phyloP scores from a whole-genome alignment of 441 rosid species.

The Euphorbia celastroides region DNA sequence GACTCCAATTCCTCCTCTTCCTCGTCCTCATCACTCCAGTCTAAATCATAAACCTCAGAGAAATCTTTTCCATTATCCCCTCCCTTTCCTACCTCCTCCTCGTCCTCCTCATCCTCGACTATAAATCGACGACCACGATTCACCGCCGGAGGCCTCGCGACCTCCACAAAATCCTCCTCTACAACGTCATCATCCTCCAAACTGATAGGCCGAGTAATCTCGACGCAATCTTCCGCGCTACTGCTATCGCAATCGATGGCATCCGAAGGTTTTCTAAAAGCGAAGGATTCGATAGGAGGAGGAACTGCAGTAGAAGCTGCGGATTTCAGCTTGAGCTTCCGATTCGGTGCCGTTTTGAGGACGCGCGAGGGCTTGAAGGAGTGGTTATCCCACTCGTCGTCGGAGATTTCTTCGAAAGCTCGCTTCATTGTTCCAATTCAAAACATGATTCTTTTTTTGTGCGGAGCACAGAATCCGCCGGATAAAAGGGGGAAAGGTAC shows the following conservation, averaged over 20 bases:
- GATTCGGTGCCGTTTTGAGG: slow-evolving; percentile 32
- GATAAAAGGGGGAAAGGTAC: neutral
- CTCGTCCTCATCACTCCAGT: slow-evolving; percentile 35
- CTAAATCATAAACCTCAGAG: slow-evolving; percentile 44
- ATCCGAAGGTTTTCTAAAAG: slow-evolving; percentile 26
- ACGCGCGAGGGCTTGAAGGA: slow-evolving; percentile 81
- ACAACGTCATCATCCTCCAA: slow-evolving; percentile 57
- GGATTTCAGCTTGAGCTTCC: slow-evolving; percentile 12
- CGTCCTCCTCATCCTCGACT: slow-evolving; percentile 55
- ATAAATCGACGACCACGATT: slow-evolving; percentile 65
- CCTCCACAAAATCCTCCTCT: slow-evolving; percentile 23
- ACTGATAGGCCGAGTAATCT: slow-evolving; percentile 22
- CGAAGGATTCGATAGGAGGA: slow-evolving; percentile 68
- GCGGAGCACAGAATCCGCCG: neutral
- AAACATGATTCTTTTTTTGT: neutral
- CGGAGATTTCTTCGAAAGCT: slow-evolving; percentile 68
- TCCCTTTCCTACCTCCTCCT: no score
- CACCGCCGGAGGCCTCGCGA: slow-evolving; percentile 13
- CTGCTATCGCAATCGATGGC: slow-evolving; percentile 9
- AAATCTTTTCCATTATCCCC: slow-evolving; percentile 36
- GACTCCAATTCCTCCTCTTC: slow-evolving; percentile 19
- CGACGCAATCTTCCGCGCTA: slow-evolving; percentile 42
- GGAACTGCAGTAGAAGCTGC: slow-evolving; percentile 33
- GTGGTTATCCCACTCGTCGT: slow-evolving; percentile 78
- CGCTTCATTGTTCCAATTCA: slow-evolving; percentile 54